Conservation (phyloP, 2,329 filamentous ascomycete species). For the Aspergillus chevalieri region DNA sequence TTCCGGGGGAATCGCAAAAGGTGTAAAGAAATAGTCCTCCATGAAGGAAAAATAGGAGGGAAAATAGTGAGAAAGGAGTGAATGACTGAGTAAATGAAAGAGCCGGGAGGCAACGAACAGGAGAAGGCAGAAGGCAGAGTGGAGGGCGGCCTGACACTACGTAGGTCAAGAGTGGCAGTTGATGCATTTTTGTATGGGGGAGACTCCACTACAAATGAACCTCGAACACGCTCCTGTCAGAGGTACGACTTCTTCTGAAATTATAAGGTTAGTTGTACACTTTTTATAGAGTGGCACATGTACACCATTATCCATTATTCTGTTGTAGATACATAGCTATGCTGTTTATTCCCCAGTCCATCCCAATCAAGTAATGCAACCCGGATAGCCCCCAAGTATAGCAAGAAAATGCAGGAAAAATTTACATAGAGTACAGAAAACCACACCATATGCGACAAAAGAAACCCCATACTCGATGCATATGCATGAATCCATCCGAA, state of each 20-base stretch:
- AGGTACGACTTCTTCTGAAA: no score
- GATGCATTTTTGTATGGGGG: constrained; percentile 14
- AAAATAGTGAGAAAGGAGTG: not conserved
- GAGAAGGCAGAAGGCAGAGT: not conserved
- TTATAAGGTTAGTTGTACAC: no score
- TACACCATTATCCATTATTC: no score
- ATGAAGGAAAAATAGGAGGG: constrained; percentile 11
- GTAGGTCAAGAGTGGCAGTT: constrained; percentile 13
- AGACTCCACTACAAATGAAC: not conserved
- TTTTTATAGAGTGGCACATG: no score
- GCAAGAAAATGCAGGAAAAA: no score
- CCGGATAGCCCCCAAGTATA: no score
- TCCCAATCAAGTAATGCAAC: no score
- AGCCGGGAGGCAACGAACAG: no score
- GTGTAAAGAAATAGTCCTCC: constrained; percentile 3
- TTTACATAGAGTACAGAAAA: not conserved
- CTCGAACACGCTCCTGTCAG: no score
- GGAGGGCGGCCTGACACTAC: constrained; percentile 5
- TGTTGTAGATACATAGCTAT: no score
- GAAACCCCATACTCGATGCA: not conserved
- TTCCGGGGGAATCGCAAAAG: no score
- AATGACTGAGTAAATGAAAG: not conserved
- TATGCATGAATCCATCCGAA: not conserved
- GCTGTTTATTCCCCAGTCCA: no score
- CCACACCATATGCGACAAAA: not conserved